phyloP scores from a whole-genome alignment of 805 yeast genomes.

The Barnettozyma wickerhamii region DNA sequence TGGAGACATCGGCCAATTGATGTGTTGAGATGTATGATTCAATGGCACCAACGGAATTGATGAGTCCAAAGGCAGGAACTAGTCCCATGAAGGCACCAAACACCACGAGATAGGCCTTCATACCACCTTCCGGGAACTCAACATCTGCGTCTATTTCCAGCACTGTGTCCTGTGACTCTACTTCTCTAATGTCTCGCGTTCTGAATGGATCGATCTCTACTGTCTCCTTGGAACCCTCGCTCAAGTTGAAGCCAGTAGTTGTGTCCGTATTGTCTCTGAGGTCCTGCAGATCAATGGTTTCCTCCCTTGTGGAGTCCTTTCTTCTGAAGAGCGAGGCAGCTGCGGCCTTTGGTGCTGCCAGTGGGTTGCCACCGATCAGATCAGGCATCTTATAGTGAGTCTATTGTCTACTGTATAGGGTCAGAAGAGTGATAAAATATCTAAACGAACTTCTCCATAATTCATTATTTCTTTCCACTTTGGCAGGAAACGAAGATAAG shows the following conservation, averaged over 20 bases:
- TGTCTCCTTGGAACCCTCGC: not conserved
- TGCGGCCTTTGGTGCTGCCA: not conserved
- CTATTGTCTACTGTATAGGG: too few relatives aligned
- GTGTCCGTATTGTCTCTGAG: not conserved
- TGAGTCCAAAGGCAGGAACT: slow-evolving; percentile 53
- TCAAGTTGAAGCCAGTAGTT: not conserved
- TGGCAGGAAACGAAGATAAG: too few relatives aligned
- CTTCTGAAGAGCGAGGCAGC: not conserved
- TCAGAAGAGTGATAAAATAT: too few relatives aligned
- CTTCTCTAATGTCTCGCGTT: not conserved
- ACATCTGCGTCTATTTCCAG: slow-evolving; percentile 16
- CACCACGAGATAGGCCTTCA: slow-evolving; percentile 51
- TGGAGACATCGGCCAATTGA: slow-evolving; percentile 46
- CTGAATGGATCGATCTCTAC: not conserved
- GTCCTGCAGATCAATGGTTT: not conserved
- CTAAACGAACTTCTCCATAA: too few relatives aligned
- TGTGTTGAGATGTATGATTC: slow-evolving; percentile 53
- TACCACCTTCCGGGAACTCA: slow-evolving; percentile 52
- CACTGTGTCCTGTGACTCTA: not conserved
- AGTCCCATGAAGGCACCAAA: slow-evolving; percentile 59
- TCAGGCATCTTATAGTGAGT: too few relatives aligned
- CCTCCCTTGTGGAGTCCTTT: not conserved
- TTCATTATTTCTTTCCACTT: too few relatives aligned
- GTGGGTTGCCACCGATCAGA: not conserved
- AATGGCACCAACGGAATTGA: slow-evolving; percentile 62